phyloP scores from a whole-genome alignment of 1,284 basidiomycete species.

The Peniophora sp. region DNA sequence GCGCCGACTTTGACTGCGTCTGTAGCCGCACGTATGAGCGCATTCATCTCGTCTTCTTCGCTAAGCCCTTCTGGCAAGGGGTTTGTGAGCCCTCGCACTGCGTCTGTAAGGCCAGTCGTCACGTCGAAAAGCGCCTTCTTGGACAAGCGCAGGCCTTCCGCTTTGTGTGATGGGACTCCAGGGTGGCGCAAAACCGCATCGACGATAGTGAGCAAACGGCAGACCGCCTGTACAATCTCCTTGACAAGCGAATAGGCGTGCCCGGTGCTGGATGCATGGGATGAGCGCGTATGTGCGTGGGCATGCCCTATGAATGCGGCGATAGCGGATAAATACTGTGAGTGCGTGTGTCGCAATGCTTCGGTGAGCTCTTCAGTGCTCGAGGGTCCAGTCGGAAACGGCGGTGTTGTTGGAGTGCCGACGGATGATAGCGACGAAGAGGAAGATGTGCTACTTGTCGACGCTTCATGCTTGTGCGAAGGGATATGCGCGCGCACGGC shows the following conservation, averaged over 20 bases:
- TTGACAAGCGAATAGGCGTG: slow-evolving; percentile 91
- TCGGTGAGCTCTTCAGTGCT: slow-evolving; percentile 61
- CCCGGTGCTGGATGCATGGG: slow-evolving; percentile 87
- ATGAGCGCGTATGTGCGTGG: slow-evolving; percentile 83
- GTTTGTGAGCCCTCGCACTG: slow-evolving; percentile 67
- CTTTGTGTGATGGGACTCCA: slow-evolving; percentile 46
- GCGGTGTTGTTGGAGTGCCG: slow-evolving; percentile 34
- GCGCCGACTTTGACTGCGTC: slow-evolving; percentile 79
- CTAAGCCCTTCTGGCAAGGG: slow-evolving; percentile 42
- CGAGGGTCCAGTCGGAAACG: slow-evolving; percentile 65
- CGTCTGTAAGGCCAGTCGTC: slow-evolving; percentile 82
- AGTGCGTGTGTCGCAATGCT: slow-evolving; percentile 70
- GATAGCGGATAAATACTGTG: slow-evolving; percentile 86
- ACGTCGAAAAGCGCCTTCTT: slow-evolving; percentile 83
- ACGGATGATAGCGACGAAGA: slow-evolving; percentile 34
- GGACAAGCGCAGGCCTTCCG: slow-evolving; percentile 55
- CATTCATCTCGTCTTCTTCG: slow-evolving; percentile 77
- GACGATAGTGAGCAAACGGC: slow-evolving; percentile 86
- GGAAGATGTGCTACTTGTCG: slow-evolving; percentile 61
- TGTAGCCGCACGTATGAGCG: slow-evolving; percentile 77
- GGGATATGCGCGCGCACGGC: slow-evolving; percentile 4
- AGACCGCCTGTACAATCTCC: slow-evolving; percentile 90
- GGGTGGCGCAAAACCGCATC: slow-evolving; percentile 78
- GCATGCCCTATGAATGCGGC: slow-evolving; percentile 97
- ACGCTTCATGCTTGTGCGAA: slow-evolving; percentile 22